Base-by-base conservation (phyloP, 257 asterid genomes). In the Misopates orontium region DNA sequence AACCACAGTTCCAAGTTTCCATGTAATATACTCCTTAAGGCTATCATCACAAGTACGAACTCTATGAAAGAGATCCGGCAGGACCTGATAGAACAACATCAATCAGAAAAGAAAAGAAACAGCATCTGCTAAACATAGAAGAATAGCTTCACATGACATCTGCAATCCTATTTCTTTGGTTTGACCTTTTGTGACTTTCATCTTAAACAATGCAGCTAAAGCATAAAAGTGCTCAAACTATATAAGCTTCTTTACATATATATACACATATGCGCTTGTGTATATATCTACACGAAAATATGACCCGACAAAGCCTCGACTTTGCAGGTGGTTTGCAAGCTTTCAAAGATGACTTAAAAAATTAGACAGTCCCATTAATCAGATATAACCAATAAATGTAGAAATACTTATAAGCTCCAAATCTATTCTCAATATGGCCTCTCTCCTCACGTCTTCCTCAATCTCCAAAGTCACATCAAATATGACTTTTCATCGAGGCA, bases 1-100 rank as follows among this genome's bases (percentile, higher is more conserved):
- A 64, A 94, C 97, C 76, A 94, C 69, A 56, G 99, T 94, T 65
- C 99, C 99, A 68, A 94, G 87, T 80, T 94, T 94, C 99, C 97
- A 94, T 32, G 87, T 90, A 68, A 90, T 90, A 62, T 84, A 94
- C 81, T 94, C 99, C 84, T 90, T 94, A 50, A 94, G 83, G 71
- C 87, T 83, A 75, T 94, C 99, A 80, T 94, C 99, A 76, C 96
- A 88, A 0, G 85, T 77, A 50, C 99, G 96, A 68, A 94, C 93
- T 71, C 83, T 94, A 70, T 94, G 89, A 66, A 94, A 92, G 74
- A 94, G 97, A 69, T 94, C 99, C 0, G 97, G 99, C 79, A 94
- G 81, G 74, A 94, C 99, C 99, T 94, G 82, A 76, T 68, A 66
- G 52, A 68, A 54, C 47, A 69, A 45, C 53, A 36, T 41, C 75